Evolutionary conservation across 208 protist species (phyloP), one percentile per base, ranked within the genome.

Genomic region (Acanthamoeba castellanii): DNA sequence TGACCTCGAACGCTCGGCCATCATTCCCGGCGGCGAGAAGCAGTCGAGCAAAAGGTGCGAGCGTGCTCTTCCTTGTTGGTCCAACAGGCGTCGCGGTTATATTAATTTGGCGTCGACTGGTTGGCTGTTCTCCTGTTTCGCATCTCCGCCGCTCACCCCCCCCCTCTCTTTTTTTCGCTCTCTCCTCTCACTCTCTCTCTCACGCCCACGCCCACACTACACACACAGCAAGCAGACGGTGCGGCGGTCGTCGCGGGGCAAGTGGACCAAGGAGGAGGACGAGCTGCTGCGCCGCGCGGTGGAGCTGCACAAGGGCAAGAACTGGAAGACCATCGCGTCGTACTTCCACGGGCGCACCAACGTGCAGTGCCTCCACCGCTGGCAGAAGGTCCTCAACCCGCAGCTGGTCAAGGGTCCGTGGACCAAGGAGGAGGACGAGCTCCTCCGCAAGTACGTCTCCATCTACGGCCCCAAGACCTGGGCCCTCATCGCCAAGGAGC

Each of bases 311-410:
- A n/a, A n/a, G 3, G 91, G 70, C 55, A 95, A 91, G 59, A 95
- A 90, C 42, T 98, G 97, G 97, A 98, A 98, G 72, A 91, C 94
- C 8, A 96, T 98, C n/a, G 97, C 97, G 32, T 72, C 95, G 34
- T 90, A 85, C 22, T 47, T 98, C 22, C 76, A 52, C 34, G 95
- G 90, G 25, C 90, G 97, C 25, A 97, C 97, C 4, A 95, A 97
- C 93, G 97, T 97, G 25, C 96, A 97, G 85, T 98, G 97, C 68
- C 93, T 97, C 18, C 97, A 98, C 81, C 2, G 85, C 8, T 92
- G 96, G 95, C 97, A 98, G 72, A 97, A 97, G 32, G 92, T 98
- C 14, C 93, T 98, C 27, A 97, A 97, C 76, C 97, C 97, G 6
- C 81, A 95, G 45, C 76, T 98, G 22, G 95, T 98, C 45, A 95